Conservation (phyloP, 345 rosid genomes). For the Camelina laxa region DNA sequence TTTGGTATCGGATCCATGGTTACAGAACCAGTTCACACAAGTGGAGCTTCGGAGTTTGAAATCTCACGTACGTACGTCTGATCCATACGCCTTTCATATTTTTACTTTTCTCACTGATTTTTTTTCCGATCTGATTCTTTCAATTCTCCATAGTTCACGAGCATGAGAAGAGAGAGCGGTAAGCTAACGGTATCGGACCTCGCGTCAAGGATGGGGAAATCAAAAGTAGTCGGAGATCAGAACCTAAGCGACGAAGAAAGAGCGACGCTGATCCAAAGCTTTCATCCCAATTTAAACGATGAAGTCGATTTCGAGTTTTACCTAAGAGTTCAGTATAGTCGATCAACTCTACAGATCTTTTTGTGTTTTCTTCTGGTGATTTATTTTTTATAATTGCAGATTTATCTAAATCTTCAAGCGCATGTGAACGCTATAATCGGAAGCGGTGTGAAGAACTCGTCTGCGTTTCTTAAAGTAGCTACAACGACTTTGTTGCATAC, state of each 20-base stretch:
- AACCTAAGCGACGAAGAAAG: constrained; percentile 75
- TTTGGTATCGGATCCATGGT: constrained; percentile 94
- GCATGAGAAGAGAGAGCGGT: constrained; percentile 93
- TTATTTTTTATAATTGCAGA: constrained; percentile 46
- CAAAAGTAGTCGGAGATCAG: constrained; percentile 80
- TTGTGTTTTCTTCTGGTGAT: background rate
- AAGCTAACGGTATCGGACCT: constrained; percentile 82
- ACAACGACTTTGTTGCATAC: constrained; percentile 94
- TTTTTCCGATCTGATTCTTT: background rate
- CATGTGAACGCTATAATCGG: constrained; percentile 85
- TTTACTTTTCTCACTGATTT: background rate
- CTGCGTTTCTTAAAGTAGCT: constrained; percentile 94
- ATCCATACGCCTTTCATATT: background rate
- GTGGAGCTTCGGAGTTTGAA: constrained; percentile 98
- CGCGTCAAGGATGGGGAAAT: constrained; percentile 84
- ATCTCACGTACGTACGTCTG: constrained; percentile 69
- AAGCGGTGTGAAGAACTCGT: constrained; percentile 77
- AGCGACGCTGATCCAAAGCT: constrained; percentile 64
- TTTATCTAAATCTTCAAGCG: constrained; percentile 81
- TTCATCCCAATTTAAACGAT: constrained; percentile 64
- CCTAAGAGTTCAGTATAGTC: constrained; percentile 58
- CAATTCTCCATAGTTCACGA: constrained; percentile 57
- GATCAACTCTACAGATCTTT: constrained; percentile 10
- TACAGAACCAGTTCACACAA: constrained; percentile 98
- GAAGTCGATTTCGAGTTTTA: constrained; percentile 98